Evolutionary conservation across 2,329 filamentous ascomycete genomes (phyloP).

Genomic region (Aspergillus luchuensis): DNA sequence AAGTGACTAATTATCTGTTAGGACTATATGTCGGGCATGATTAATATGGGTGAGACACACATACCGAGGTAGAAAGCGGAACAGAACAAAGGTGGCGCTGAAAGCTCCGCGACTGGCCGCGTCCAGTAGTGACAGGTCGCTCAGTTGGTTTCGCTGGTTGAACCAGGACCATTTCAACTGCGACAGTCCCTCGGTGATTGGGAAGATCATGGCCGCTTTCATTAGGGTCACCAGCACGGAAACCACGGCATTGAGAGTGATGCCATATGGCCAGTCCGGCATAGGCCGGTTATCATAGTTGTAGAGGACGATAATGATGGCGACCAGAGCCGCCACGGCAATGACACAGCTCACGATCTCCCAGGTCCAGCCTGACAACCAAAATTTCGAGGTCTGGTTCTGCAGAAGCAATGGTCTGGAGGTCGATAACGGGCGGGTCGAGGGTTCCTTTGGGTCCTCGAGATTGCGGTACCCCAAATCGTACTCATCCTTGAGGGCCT

Average conservation of each 20-base stretch:
- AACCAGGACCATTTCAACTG: slow-evolving; percentile 44
- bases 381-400: slow-evolving; percentile 15
- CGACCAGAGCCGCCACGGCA: slow-evolving; percentile 37
- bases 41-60: neutral
- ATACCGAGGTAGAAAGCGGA: slow-evolving; percentile 28
- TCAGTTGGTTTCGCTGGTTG: slow-evolving; percentile 26
- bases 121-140: slow-evolving; percentile 37
- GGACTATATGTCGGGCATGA: no score
- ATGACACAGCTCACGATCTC: slow-evolving; percentile 26
- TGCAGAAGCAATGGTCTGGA: slow-evolving; percentile 16
- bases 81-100: slow-evolving; percentile 32
- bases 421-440: slow-evolving; percentile 21
- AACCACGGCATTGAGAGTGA: slow-evolving; percentile 37
- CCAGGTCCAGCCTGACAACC: slow-evolving; percentile 24
- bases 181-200: slow-evolving; percentile 32
- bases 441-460: slow-evolving; percentile 12
- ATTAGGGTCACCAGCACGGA: slow-evolving; percentile 33
- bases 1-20: slow-evolving; percentile 22
- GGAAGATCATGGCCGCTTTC: slow-evolving; percentile 34
- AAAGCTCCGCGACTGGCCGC: slow-evolving; percentile 36
- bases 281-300: slow-evolving; percentile 30
- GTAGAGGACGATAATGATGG: slow-evolving; percentile 37
- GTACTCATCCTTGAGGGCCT: slow-evolving; percentile 17
- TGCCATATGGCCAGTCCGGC: slow-evolving; percentile 35
- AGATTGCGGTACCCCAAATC: slow-evolving; percentile 19